These are phyloP conservation scores for Ophiostoma australiae DNA, from an alignment of 2,329 filamentous ascomycete species.

Conservation along the genomic window DNA sequence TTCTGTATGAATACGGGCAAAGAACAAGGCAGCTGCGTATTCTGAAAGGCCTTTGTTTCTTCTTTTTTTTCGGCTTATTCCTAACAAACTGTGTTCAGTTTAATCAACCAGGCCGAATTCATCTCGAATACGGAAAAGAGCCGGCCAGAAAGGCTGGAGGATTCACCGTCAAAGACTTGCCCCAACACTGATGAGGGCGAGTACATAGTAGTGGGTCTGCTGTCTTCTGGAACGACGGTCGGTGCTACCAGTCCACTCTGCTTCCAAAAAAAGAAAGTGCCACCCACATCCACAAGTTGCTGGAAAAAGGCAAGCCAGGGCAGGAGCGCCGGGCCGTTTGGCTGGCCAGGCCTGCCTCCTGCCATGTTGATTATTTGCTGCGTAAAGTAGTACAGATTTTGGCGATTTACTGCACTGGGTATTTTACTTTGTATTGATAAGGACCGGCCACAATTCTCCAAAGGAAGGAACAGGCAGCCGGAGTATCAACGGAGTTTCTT, in stretches of 20 bases:
- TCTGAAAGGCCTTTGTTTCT: not conserved
- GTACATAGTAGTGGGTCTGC: not conserved
- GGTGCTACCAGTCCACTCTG: constrained; percentile 8
- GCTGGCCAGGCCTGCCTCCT: not conserved
- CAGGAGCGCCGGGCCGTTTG: not conserved
- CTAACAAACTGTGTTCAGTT: not conserved
- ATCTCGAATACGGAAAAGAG: constrained; percentile 3
- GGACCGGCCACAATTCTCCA: not conserved
- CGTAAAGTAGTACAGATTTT: not conserved
- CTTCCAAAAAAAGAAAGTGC: constrained; percentile 24
- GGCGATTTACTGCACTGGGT: not conserved
- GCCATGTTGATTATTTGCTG: not conserved
- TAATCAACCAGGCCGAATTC: not conserved
- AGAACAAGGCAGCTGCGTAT: not conserved
- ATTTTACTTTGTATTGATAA: not conserved
- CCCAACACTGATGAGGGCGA: too few species aligned
- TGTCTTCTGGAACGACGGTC: constrained; percentile 21
- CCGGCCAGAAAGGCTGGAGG: not conserved
- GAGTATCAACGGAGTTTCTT: constrained; percentile 6
- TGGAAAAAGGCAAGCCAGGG: not conserved
- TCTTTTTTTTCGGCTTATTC: too few species aligned
- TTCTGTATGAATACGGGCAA: not conserved
- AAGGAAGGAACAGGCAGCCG: not conserved
- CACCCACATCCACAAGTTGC: constrained; percentile 12
- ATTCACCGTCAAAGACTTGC: not conserved